A percentile compares a stretch with the other conserved stretches of the same genome.
These are phyloP conservation scores for Solanum etuberosum DNA, from an alignment of 257 asterid genomes.

Conservation along the genomic window DNA sequence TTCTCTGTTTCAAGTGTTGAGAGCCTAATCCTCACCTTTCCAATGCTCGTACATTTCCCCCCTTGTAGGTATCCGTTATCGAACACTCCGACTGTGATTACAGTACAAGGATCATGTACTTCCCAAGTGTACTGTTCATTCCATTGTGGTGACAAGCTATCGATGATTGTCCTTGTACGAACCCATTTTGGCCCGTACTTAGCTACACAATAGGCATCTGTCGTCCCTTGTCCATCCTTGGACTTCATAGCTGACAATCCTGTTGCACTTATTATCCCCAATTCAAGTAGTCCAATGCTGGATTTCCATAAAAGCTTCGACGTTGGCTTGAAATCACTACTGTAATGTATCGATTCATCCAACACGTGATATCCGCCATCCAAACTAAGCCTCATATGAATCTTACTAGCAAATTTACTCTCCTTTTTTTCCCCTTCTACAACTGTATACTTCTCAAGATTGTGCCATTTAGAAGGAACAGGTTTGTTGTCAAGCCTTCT, in stretches of 20 bases:
- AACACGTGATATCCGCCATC: slow-evolving; percentile 86
- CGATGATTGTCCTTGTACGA: slow-evolving; percentile 66
- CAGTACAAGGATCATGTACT: slow-evolving; percentile 73
- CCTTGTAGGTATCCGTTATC: slow-evolving; percentile 65
- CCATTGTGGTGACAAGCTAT: slow-evolving; percentile 57
- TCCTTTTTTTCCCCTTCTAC: slow-evolving; percentile 49
- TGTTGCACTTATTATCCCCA: slow-evolving; percentile 60
- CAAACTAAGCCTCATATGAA: slow-evolving; percentile 57
- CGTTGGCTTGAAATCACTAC: slow-evolving; percentile 69
- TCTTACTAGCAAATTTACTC: slow-evolving; percentile 63
- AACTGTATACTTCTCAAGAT: slow-evolving; percentile 49
- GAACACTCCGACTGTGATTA: slow-evolving; percentile 52
- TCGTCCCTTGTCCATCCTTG: slow-evolving; percentile 49
- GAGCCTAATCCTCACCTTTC: slow-evolving; percentile 73
- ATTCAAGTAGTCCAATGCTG: slow-evolving; percentile 55
- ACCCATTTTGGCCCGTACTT: slow-evolving; percentile 81
- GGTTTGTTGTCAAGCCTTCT: slow-evolving; percentile 60
- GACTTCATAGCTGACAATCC: slow-evolving; percentile 54
- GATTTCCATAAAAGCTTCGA: slow-evolving; percentile 64
- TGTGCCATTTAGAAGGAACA: slow-evolving; percentile 59
- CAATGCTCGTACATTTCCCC: slow-evolving; percentile 48
- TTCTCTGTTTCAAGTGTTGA: slow-evolving; percentile 75
- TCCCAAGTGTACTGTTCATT: slow-evolving; percentile 93
- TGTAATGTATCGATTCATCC: slow-evolving; percentile 64
- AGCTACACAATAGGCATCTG: slow-evolving; percentile 73